phyloP scores from a whole-genome alignment of 768 basidiomycete species.

The Termitomyces sp. region DNA sequence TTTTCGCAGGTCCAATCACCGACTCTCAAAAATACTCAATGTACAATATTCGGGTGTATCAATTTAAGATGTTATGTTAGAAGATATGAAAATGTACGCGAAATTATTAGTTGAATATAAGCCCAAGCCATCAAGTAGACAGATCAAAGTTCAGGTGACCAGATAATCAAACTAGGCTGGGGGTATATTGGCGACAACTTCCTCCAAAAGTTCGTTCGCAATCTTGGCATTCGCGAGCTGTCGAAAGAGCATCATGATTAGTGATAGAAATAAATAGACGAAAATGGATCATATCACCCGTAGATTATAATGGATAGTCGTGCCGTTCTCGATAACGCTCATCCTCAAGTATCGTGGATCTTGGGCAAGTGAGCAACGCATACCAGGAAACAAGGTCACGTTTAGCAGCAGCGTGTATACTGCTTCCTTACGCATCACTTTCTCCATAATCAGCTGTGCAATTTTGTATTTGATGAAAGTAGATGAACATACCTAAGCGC shows the following conservation, averaged over 20 bases:
- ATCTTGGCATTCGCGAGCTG: conserved; percentile 69
- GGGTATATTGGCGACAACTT: conserved; percentile 46
- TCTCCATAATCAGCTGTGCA: neutral
- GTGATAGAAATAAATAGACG: conserved; percentile 1
- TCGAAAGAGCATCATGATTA: neutral
- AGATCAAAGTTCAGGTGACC: neutral
- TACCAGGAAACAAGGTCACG: conserved; percentile 70
- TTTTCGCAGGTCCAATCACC: conserved; percentile 2
- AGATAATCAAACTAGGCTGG: conserved; percentile 15
- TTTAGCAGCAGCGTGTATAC: conserved; percentile 73
- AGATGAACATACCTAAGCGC: conserved; percentile 49
- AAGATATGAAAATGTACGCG: conserved; percentile 1
- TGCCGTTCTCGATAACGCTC: conserved; percentile 60
- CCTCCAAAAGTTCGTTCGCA: conserved; percentile 61
- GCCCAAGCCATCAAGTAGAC: neutral
- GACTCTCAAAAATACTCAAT: neutral
- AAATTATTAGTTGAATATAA: conserved; percentile 12
- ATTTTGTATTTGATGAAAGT: neutral
- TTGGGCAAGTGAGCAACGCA: conserved; percentile 67
- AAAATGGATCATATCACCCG: conserved; percentile 42
- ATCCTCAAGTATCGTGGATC: conserved; percentile 79
- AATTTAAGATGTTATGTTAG: neutral
- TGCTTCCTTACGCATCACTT: conserved; percentile 86
- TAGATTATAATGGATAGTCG: conserved; percentile 67
- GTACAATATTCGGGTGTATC: conserved; percentile 4